Evolutionary conservation across 768 basidiomycete genomes (phyloP).

Genomic region (Podaxis rugospora): DNA sequence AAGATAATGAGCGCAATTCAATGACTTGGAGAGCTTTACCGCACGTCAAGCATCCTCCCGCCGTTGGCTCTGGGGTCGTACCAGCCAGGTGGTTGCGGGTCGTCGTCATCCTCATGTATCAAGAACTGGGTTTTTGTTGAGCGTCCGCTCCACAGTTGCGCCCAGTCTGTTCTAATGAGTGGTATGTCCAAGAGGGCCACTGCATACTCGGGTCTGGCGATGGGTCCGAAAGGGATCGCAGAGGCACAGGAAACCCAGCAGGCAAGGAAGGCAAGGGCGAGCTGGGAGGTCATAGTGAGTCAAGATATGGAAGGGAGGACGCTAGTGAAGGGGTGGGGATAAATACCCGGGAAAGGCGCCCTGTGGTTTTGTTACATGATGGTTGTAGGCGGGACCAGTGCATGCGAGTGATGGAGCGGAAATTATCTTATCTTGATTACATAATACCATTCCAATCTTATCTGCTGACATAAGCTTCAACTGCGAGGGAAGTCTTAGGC

Average conservation of each 20-base stretch:
- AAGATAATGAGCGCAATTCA: background rate
- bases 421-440: background rate
- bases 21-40: constrained; percentile 15
- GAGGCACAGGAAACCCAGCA: background rate
- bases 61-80: constrained; percentile 70
- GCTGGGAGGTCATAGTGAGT: background rate
- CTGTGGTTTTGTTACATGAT: background rate
- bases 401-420: background rate
- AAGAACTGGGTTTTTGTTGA: background rate
- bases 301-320: background rate
- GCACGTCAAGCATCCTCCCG: constrained; percentile 73
- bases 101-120: background rate
- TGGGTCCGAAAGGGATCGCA: background rate
- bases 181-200: background rate
- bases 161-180: background rate
- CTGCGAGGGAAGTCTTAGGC: too few species aligned
- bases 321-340: background rate
- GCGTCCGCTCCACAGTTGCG: background rate
- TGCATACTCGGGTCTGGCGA: background rate
- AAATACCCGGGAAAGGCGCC: background rate
- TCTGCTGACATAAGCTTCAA: background rate
- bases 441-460: background rate
- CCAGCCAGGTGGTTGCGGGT: constrained; percentile 30
- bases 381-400: background rate
- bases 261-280: background rate